These are phyloP conservation scores for Salix udensis DNA, from an alignment of 345 rosid species.

Conservation along the genomic window DNA sequence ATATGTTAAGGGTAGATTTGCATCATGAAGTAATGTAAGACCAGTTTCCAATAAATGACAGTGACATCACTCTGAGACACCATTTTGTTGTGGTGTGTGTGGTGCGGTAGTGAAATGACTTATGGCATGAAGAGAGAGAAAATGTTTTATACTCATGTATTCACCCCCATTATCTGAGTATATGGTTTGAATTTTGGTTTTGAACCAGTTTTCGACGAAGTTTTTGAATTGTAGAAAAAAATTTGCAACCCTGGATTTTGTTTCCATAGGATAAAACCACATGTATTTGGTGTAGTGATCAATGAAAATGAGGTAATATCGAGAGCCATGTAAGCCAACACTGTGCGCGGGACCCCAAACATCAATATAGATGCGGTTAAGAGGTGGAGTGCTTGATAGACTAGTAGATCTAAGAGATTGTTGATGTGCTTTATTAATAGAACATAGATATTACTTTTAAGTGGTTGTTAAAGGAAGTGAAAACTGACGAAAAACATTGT, in stretches of 20 bases:
- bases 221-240: neutral
- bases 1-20: neutral
- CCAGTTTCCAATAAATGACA: neutral
- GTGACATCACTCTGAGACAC: neutral
- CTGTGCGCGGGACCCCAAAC: neutral
- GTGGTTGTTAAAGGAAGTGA: neutral
- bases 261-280: neutral
- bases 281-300: neutral
- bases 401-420: neutral
- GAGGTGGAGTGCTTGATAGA: neutral
- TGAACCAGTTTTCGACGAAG: accelerated
- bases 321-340: neutral
- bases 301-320: no score
- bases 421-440: neutral
- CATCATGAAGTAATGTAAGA: neutral
- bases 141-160: no score
- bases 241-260: neutral
- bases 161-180: neutral
- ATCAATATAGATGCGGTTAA: neutral
- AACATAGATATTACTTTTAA: neutral
- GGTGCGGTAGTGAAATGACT: neutral
- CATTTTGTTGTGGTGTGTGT: neutral
- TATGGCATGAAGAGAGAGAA: neutral
- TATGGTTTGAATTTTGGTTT: neutral
- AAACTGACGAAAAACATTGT: neutral